A percentile compares a stretch with the other conserved stretches of the same genome.
These are phyloP conservation scores for Yamadazyma paraphyllophila DNA, from an alignment of 805 yeast species.

Conservation along the genomic window DNA sequence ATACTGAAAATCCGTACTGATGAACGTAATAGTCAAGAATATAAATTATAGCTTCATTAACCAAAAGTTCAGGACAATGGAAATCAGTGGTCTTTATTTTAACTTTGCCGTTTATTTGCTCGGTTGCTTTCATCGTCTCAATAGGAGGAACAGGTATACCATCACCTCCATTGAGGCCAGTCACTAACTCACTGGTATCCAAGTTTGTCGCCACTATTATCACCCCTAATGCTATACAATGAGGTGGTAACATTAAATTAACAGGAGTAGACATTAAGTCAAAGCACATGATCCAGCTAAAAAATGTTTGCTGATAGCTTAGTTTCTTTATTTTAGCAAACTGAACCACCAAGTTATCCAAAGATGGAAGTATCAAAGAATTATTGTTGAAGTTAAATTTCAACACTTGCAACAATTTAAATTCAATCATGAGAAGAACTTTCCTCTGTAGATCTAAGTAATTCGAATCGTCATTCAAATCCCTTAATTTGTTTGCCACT, in stretches of 20 bases:
- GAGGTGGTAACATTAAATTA: conserved; percentile 68
- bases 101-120: not conserved
- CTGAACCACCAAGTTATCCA: conserved; percentile 66
- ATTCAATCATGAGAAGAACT: conserved; percentile 60
- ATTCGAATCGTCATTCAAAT: conserved; percentile 26
- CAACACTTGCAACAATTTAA: conserved; percentile 69
- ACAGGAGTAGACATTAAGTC: conserved; percentile 73
- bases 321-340: conserved; percentile 50
- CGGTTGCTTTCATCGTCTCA: conserved; percentile 11
- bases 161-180: conserved; percentile 8
- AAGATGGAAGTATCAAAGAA: conserved; percentile 36
- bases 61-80: conserved; percentile 42
- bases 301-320: conserved; percentile 46
- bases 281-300: conserved; percentile 74
- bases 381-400: conserved; percentile 77
- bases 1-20: conserved; percentile 48
- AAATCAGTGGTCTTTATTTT: conserved; percentile 38
- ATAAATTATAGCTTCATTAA: conserved; percentile 53
- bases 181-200: conserved; percentile 29
- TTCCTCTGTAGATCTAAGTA: conserved; percentile 54
- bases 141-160: not conserved
- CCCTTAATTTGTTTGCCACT: conserved; percentile 44
- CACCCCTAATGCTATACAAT: conserved; percentile 68
- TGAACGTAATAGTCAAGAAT: conserved; percentile 61
- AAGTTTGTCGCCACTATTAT: conserved; percentile 59